Evolutionary conservation across 2,329 filamentous ascomycete genomes (phyloP), one percentile per base, ranked within the genome.

Genomic region (Talaromyces verruculosus): DNA sequence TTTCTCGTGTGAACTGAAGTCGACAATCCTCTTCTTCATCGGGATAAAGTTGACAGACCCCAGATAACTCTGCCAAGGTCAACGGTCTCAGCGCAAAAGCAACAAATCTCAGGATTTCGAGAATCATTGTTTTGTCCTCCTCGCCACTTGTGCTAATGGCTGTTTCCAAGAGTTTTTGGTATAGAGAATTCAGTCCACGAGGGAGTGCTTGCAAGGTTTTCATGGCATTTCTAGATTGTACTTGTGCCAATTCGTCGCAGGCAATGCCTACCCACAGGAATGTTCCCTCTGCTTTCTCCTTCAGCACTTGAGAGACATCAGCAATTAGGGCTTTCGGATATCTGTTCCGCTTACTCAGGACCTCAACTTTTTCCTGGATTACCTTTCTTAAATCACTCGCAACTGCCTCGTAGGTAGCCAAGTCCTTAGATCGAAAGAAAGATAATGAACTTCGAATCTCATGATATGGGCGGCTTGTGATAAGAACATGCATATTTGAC

Each of bases 251-350:
- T 63, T 69, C 61, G 10, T 35, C 22, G 55, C 63, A 69, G 2
- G 64, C 68, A 49, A 71, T 68, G 6, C 67, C 68, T 1, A 69
- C 64, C 69, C 67, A 69, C 28, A 69, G 39, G 28, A 69, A 71
- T 4, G 67, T 71, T 15, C 69, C 68, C 19, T 67, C 67, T n/a
- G 68, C 67, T 45, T 69, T 71, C 8, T 69, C 61, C 19, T 67
- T 25, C 2, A 71, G 63, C 1, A 69, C 66, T 5, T 19, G 22
- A 2, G 61, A 35, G 7, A 61, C 13, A 11, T 47, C 25, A 13
- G 13, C 15, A 22, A 10, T 2, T 11, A 51, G 2, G 11, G 30
- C 7, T 35, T 61, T 13, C 37, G 22, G 15, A 39, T 61, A 49
- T 49, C 17, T 19, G 30, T 35, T 35, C 15, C 30, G 22, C 28